Percentiles rank a stretch among this genome's conserved stretches.
phyloP scores from a whole-genome alignment of 306 rosid species.

The Prunus salicina region DNA sequence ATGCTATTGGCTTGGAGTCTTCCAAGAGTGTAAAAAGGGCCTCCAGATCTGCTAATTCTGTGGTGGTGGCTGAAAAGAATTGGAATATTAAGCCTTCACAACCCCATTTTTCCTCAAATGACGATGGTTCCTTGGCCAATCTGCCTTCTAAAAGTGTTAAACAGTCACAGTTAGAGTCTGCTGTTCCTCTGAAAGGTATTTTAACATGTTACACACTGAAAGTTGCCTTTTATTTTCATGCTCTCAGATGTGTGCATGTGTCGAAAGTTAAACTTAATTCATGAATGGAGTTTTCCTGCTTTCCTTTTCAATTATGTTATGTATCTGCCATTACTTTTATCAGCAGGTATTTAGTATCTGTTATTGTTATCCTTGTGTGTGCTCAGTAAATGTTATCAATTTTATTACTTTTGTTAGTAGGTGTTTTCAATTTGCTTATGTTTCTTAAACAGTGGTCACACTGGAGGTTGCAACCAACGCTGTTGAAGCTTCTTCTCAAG shows the following conservation, averaged over 20 bases:
- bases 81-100: constrained; percentile 24
- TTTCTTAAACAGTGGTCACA: constrained; percentile 45
- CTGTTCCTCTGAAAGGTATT: constrained; percentile 17
- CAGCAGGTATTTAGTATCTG: background rate
- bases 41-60: constrained; percentile 25
- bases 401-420: background rate
- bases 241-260: background rate
- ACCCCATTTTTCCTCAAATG: constrained; percentile 26
- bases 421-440: background rate
- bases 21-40: constrained; percentile 31
- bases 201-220: background rate
- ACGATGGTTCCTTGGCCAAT: constrained; percentile 27
- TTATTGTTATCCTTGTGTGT: background rate
- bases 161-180: constrained; percentile 24
- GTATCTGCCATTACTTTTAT: background rate
- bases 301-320: background rate
- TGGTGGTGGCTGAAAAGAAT: constrained; percentile 31
- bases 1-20: constrained; percentile 31
- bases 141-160: constrained; percentile 34
- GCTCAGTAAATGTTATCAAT: background rate
- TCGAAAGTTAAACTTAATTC: background rate
- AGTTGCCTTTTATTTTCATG: background rate
- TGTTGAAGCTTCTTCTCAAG: constrained; percentile 32
- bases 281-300: background rate
- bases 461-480: constrained; percentile 44